Conservation (phyloP, 2,329 filamentous ascomycete species). For the Fusarium haematococcum region DNA sequence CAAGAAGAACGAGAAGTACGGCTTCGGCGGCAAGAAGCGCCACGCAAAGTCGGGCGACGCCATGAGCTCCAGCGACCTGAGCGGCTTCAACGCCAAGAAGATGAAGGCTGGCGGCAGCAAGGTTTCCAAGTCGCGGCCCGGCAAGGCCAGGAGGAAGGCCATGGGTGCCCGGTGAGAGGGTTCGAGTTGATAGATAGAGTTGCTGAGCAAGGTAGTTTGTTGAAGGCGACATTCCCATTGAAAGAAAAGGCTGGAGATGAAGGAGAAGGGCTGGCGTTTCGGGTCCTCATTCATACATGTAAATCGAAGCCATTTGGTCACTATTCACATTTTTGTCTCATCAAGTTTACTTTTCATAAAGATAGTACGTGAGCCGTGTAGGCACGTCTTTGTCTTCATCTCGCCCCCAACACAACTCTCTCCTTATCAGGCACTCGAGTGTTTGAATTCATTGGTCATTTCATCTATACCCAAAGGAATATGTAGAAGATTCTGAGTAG, state of each 20-base stretch:
- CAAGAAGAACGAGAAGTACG: constrained; percentile 96
- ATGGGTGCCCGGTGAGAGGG: constrained; percentile 43
- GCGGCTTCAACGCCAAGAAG: constrained; percentile 81
- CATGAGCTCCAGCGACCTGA: constrained; percentile 81
- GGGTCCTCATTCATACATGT: constrained; percentile 42
- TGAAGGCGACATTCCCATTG: constrained; percentile 28
- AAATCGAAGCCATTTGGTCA: constrained; percentile 39
- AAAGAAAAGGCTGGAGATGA: constrained; percentile 40
- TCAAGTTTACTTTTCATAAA: not conserved
- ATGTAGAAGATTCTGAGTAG: constrained; percentile 50
- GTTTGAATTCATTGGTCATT: constrained; percentile 47
- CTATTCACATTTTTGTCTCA: constrained; percentile 32
- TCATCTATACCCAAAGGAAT: constrained; percentile 53
- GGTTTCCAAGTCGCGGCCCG: constrained; percentile 58
- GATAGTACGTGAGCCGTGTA: not conserved
- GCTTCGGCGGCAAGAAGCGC: constrained; percentile 96
- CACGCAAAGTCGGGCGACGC: constrained; percentile 93
- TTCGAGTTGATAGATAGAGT: constrained; percentile 5
- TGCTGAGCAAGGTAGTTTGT: constrained; percentile 11
- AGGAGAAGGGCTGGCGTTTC: constrained; percentile 42
- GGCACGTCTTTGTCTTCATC: not conserved
- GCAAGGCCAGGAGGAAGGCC: constrained; percentile 65
- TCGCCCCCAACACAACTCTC: not conserved
- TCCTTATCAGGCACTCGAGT: not conserved
- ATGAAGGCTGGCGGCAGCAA: constrained; percentile 75